A percentile compares a stretch with the other conserved stretches of the same genome.
phyloP scores from a whole-genome alignment of 345 rosid genomes.

The Eucalyptus dawsonii region DNA sequence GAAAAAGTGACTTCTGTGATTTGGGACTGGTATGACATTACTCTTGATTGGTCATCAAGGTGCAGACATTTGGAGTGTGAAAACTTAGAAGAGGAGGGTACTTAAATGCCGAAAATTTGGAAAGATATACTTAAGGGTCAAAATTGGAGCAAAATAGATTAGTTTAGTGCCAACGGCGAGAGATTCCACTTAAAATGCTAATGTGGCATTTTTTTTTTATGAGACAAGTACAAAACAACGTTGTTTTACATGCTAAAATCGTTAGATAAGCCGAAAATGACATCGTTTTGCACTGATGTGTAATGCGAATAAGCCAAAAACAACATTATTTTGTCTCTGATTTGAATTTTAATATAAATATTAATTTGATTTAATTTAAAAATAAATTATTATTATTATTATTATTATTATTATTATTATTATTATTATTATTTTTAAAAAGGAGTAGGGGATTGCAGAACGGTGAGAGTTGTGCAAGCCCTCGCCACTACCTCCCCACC shows the following conservation, averaged over 20 bases:
- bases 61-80: no score
- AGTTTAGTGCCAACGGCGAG: rapidly evolving
- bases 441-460: no score
- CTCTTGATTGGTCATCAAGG: not conserved
- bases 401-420: no score
- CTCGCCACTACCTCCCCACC: no score
- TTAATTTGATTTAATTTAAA: rapidly evolving
- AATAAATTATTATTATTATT: no score
- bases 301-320: no score
- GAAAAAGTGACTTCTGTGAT: not conserved
- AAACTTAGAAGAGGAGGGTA: rapidly evolving
- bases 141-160: rapidly evolving
- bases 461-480: rapidly evolving
- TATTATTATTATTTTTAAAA: no score
- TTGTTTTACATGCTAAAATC: rapidly evolving
- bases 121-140: no score
- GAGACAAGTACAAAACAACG: no score
- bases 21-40: not conserved
- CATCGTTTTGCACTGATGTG: rapidly evolving
- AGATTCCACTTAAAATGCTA: rapidly evolving
- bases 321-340: rapidly evolving
- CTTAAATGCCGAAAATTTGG: rapidly evolving
- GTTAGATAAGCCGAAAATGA: no score
- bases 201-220: rapidly evolving
- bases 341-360: no score